phyloP scores from a whole-genome alignment of 2,329 filamentous ascomycete genomes.

The Falciphora oryzae region DNA sequence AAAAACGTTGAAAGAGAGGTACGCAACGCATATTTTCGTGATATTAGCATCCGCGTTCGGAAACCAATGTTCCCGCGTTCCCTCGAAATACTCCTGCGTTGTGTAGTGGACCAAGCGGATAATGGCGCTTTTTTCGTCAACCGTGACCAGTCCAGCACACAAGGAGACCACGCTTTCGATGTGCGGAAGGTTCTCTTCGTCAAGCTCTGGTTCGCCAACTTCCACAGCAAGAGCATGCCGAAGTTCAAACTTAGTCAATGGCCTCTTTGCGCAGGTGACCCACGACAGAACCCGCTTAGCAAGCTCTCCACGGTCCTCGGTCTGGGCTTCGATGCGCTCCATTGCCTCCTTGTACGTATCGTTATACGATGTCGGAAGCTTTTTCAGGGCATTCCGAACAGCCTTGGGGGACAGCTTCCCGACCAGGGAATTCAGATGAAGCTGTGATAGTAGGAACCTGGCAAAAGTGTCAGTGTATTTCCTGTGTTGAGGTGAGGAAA shows the following conservation, averaged over 20 bases:
- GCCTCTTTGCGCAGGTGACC: background rate
- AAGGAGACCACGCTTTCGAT: background rate
- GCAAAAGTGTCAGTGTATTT: background rate
- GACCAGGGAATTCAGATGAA: background rate
- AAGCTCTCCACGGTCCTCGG: background rate
- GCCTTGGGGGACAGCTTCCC: background rate
- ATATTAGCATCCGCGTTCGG: background rate
- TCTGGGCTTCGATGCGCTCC: conserved; percentile 1
- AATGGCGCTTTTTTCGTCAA: background rate
- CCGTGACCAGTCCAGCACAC: background rate
- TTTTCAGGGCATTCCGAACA: background rate
- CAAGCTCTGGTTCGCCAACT: background rate
- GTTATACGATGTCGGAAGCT: background rate
- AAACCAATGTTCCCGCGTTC: background rate
- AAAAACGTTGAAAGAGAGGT: background rate
- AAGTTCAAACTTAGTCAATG: background rate
- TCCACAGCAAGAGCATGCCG: background rate
- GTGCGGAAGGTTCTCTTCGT: background rate
- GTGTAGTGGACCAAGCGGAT: background rate
- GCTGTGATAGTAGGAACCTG: background rate
- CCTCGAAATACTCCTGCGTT: background rate
- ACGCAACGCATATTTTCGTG: background rate
- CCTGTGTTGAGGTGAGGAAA: background rate
- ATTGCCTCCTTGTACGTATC: background rate
- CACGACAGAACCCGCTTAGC: background rate